phyloP scores from a whole-genome alignment of 345 rosid genomes.

The Corchorus capsularis region DNA sequence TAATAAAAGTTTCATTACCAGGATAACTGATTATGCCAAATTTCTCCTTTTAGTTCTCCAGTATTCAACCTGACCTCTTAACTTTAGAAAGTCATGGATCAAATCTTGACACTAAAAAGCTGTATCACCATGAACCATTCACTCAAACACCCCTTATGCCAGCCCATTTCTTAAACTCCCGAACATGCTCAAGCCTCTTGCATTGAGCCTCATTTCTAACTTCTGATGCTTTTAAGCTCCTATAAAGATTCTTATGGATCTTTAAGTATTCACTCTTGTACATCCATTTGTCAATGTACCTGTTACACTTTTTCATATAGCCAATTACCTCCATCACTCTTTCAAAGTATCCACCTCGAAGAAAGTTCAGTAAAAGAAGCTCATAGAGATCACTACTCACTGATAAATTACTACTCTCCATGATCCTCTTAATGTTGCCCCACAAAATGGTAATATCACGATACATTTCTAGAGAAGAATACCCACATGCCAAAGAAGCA shows the following conservation, averaged over 20 bases:
- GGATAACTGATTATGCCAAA: background rate
- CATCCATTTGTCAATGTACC: conserved; percentile 60
- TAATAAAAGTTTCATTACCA: background rate
- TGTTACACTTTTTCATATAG: conserved; percentile 49
- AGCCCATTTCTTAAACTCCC: conserved; percentile 62
- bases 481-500: conserved; percentile 50
- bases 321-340: conserved; percentile 75
- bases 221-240: conserved; percentile 52
- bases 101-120: background rate
- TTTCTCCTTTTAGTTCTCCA: background rate
- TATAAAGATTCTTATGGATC: conserved; percentile 74
- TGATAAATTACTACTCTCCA: conserved; percentile 35
- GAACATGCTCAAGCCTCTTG: conserved; percentile 62
- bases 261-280: conserved; percentile 65
- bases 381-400: conserved; percentile 68
- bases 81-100: background rate
- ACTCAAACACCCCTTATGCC: conserved; percentile 29
- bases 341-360: conserved; percentile 90
- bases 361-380: conserved; percentile 61
- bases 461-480: conserved; percentile 63
- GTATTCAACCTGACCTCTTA: background rate
- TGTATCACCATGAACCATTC: background rate
- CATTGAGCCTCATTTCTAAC: conserved; percentile 67
- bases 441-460: conserved; percentile 71
- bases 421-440: conserved; percentile 81